phyloP scores from a whole-genome alignment of 345 rosid species.

The Trapa incisa region DNA sequence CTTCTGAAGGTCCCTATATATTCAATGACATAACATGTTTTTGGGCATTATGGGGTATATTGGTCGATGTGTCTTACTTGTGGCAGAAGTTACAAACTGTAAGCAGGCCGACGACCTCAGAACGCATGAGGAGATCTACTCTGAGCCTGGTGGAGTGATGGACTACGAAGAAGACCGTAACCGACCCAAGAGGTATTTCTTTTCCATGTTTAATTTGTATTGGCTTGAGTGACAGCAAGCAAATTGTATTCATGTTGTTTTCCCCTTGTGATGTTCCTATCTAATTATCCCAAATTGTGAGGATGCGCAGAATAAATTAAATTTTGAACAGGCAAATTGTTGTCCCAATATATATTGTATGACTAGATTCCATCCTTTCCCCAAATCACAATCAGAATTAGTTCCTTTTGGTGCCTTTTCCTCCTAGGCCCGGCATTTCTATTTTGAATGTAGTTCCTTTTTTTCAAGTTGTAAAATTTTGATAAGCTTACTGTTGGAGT shows the following conservation, averaged over 20 bases:
- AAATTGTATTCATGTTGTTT: not conserved
- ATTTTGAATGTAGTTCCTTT: too few species aligned
- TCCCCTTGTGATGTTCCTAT: not conserved
- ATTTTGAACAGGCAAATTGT: not conserved
- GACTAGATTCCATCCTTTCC: too few species aligned
- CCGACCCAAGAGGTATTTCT: constrained; percentile 79
- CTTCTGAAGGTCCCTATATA: not conserved
- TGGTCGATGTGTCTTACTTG: constrained; percentile 95
- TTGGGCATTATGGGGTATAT: constrained; percentile 22
- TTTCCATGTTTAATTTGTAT: not conserved
- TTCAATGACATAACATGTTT: not conserved
- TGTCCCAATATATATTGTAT: too few species aligned
- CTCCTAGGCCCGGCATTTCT: too few species aligned
- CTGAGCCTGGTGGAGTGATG: constrained; percentile 99
- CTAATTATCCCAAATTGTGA: not conserved
- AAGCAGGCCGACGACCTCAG: constrained; percentile 92
- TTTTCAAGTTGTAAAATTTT: too few species aligned
- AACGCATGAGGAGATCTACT: constrained; percentile 82
- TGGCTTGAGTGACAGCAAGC: not conserved
- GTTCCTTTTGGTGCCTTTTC: too few species aligned
- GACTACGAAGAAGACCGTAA: constrained; percentile 86
- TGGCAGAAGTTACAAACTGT: constrained; percentile 98
- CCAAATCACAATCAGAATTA: too few species aligned
- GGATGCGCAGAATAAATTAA: not conserved
- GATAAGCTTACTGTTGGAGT: too few species aligned